Evolutionary conservation across 768 basidiomycete genomes (phyloP).

Genomic region (Boletus rubroflammeus): DNA sequence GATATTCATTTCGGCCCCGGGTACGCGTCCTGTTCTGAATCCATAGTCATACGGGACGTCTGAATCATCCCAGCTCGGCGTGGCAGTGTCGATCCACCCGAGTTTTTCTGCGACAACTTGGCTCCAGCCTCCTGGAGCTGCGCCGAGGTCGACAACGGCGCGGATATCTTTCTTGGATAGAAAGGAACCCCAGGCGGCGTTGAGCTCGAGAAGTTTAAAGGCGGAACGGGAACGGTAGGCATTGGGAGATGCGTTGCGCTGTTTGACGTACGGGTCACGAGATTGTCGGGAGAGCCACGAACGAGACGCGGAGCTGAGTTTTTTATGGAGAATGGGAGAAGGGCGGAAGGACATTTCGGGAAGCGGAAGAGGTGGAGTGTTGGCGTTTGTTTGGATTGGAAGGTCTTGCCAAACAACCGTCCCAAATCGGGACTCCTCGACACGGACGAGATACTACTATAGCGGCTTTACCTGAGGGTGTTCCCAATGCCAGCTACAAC

Average conservation of each 20-base stretch:
- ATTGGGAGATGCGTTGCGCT: slow-evolving; percentile 41
- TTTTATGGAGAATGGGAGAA: slow-evolving; percentile 27
- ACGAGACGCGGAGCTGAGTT: slow-evolving; percentile 41
- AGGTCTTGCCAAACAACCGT: slow-evolving; percentile 21
- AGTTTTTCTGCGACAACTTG: slow-evolving; percentile 71
- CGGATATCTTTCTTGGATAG: slow-evolving; percentile 49
- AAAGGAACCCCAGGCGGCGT: slow-evolving; percentile 52
- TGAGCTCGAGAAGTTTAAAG: slow-evolving; percentile 86
- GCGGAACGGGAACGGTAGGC: slow-evolving; percentile 83
- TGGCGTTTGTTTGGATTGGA: slow-evolving; percentile 28
- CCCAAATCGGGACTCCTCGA: background rate
- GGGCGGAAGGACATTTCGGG: slow-evolving; percentile 36
- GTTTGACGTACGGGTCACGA: slow-evolving; percentile 68
- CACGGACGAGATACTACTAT: background rate
- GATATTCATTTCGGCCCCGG: background rate
- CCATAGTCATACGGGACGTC: background rate
- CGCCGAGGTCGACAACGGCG: slow-evolving; percentile 82
- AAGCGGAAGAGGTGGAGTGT: background rate
- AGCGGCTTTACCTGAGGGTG: background rate
- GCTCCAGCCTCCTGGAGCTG: slow-evolving; percentile 93
- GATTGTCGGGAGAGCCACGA: slow-evolving; percentile 70
- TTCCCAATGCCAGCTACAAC: slow-evolving; percentile 17
- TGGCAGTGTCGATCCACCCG: slow-evolving; percentile 40
- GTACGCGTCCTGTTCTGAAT: background rate
- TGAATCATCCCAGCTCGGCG: background rate